Percentiles rank a stretch among this genome's conserved stretches.
These are phyloP conservation scores for Linum trigynum DNA, from an alignment of 345 rosid genomes.

Conservation along the genomic window DNA sequence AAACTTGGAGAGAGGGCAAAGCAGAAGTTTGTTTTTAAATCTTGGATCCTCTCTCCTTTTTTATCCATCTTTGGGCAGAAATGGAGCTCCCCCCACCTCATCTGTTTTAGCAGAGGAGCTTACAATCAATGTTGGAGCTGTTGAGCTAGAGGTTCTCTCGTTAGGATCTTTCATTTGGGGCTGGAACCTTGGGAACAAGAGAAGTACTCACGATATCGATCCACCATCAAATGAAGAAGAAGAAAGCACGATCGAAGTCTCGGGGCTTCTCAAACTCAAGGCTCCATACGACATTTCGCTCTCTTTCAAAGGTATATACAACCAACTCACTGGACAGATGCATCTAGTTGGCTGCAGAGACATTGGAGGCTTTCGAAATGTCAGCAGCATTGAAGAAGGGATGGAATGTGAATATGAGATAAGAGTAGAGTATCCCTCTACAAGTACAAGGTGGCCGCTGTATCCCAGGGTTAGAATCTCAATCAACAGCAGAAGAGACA, in stretches of 20 bases:
- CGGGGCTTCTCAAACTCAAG: background rate
- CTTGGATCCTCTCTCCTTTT: background rate
- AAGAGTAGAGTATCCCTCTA: conserved; percentile 1
- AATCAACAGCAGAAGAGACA: conserved; percentile 12
- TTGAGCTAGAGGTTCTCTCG: conserved; percentile 9
- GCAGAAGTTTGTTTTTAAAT: background rate
- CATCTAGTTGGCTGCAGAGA: conserved; percentile 17
- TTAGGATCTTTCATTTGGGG: conserved; percentile 11
- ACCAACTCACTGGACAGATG: conserved; percentile 12
- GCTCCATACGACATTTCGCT: background rate
- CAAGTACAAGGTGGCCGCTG: conserved; percentile 1
- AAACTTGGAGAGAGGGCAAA: background rate
- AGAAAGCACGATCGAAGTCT: background rate
- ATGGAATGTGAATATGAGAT: conserved; percentile 16
- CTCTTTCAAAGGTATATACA: conserved; percentile 21
- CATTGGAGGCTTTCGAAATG: background rate
- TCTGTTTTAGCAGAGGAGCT: conserved; percentile 7
- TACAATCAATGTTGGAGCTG: background rate
- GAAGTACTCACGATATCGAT: background rate
- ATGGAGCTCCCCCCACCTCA: background rate
- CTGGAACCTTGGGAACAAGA: background rate
- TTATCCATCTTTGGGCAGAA: background rate
- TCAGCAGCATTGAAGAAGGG: background rate
- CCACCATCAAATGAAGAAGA: background rate
- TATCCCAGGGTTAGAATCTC: conserved; percentile 8